Conservation (phyloP, 2,329 filamentous ascomycete species). For the Sporothrix humicola region DNA sequence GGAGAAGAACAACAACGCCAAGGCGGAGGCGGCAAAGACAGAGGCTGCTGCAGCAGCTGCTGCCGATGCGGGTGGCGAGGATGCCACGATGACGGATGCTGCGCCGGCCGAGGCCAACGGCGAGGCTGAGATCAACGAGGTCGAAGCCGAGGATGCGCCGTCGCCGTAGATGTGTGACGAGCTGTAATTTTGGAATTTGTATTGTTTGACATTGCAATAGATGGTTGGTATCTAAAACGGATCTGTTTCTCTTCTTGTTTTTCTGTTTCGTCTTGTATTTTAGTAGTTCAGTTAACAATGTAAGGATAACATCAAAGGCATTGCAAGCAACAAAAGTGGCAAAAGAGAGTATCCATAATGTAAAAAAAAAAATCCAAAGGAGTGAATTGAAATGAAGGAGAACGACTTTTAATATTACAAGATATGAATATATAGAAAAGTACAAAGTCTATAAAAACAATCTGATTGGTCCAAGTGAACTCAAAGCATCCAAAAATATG, state of each 20-base stretch:
- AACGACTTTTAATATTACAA: slow-evolving; percentile 10
- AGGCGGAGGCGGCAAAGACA: not conserved
- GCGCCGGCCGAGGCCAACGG: not conserved
- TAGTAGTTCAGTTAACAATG: not conserved
- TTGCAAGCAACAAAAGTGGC: not conserved
- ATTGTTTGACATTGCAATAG: slow-evolving; percentile 14
- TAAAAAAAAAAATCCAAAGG: not conserved
- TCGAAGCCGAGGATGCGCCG: slow-evolving; percentile 38
- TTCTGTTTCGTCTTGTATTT: not conserved
- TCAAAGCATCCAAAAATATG: not conserved
- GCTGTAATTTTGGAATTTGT: not conserved
- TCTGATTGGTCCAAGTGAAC: not conserved
- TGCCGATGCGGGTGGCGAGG: slow-evolving; percentile 28
- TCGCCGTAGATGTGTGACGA: slow-evolving; percentile 30
- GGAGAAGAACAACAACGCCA: slow-evolving; percentile 41
- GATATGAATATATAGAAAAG: not conserved
- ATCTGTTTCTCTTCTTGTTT: not conserved
- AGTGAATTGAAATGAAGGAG: slow-evolving; percentile 8
- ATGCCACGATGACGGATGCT: slow-evolving; percentile 28
- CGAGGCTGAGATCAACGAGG: slow-evolving; percentile 32
- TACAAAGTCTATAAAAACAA: slow-evolving; percentile 5
- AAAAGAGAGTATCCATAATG: not conserved
- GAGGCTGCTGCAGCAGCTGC: slow-evolving; percentile 29
- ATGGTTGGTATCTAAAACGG: slow-evolving; percentile 15
- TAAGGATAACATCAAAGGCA: not conserved